Base-by-base conservation (phyloP, 2,329 filamentous ascomycete species). In the Elsinoe perseae region DNA sequence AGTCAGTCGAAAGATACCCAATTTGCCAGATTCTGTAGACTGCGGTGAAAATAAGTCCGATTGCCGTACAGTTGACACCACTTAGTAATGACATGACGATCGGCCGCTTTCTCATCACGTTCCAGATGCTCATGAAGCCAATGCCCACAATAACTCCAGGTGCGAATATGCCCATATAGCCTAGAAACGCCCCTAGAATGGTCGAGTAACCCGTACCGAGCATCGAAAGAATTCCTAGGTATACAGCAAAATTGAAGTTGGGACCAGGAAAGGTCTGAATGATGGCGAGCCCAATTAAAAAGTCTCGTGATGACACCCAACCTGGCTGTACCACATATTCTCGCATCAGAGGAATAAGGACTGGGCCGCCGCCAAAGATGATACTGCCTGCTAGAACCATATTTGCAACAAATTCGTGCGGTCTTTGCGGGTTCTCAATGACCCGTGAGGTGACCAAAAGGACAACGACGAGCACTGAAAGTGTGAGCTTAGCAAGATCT, bases 361-460 rank as follows among this genome's bases (percentile, higher is more conserved):
- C 73, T 4, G 73, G 73, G 0, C 72, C 73, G 32, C 73, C 73
- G 25, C 73, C 73, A 61, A 76, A 75, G 59, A 75, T 75, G 59
- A 76, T 74, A 1, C 85, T 89, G 0, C 86, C 86, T 0, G 85
- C 86, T 0, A 89, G 80, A 63, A 85, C 88, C 70, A 89, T 79
- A 66, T 87, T 89, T 4, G 83, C 76, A 62, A 89, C 89, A 21
- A 89, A 76, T 48, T 78, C 74, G 61, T 82, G 81, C 0, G 77
- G 68, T 0, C 82, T 69, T 0, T 80, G 73, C 0, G 69, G 69
- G 8, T 64, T 40, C 0, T 68, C 57, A 9, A 77, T 50, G 1
- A 70, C 48, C 70, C 69, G 59, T 64, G 75, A 68, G 66, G 76
- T 32, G 14, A 79, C 72, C 65, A 87, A 78, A 20, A 86, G 65